phyloP scores from a whole-genome alignment of 768 basidiomycete genomes.

The Mycena indigotica region DNA sequence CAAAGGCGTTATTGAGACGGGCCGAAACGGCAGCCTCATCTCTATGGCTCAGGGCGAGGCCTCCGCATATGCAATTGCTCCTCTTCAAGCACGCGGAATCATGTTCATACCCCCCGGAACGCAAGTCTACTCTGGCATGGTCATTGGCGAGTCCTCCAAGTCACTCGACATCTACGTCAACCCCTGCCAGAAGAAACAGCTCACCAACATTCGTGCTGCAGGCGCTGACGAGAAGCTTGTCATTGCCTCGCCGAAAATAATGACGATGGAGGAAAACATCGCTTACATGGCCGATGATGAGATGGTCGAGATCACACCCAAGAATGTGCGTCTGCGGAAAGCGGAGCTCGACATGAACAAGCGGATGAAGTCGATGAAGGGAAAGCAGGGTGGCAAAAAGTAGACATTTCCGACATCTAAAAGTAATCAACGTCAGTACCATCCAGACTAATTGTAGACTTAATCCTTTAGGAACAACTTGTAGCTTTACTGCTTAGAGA shows the following conservation, averaged over 20 bases:
- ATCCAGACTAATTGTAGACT: background rate
- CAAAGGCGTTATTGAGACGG: constrained; percentile 48
- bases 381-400: constrained; percentile 28
- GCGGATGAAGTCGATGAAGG: constrained; percentile 31
- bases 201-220: constrained; percentile 52
- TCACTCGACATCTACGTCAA: constrained; percentile 49
- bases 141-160: constrained; percentile 53
- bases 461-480: background rate
- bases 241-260: constrained; percentile 29
- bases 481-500: constrained; percentile 5
- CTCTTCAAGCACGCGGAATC: constrained; percentile 49
- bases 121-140: constrained; percentile 54
- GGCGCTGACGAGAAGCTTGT: constrained; percentile 54
- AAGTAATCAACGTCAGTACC: background rate
- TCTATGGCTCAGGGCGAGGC: constrained; percentile 50
- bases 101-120: constrained; percentile 49
- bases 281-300: constrained; percentile 55
- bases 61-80: constrained; percentile 51
- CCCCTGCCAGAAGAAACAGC: constrained; percentile 50
- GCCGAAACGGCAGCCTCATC: constrained; percentile 49
- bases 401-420: background rate
- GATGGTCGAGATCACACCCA: constrained; percentile 50
- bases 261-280: constrained; percentile 48
- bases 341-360: constrained; percentile 39
- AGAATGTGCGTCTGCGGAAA: constrained; percentile 45